Conservation (phyloP, 305 asterid genomes). For the Fraxinus greggii region DNA sequence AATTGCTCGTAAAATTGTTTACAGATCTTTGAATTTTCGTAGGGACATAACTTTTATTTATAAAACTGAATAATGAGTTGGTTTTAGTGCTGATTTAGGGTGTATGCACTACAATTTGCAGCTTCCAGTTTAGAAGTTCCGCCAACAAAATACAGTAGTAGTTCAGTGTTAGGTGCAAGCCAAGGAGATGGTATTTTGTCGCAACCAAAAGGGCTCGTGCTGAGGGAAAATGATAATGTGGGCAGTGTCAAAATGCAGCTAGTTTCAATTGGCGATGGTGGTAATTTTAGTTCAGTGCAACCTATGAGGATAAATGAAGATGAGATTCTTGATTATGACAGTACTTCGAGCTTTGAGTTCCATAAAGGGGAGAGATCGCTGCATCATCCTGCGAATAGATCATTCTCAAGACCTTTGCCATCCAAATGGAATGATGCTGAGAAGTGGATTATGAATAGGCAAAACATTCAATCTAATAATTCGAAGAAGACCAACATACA, state of each 20-base stretch:
- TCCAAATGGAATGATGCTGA: constrained; percentile 98
- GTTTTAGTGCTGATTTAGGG: constrained; percentile 24
- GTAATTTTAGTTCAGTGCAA: constrained; percentile 48
- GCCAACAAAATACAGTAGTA: constrained; percentile 29
- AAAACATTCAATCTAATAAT: constrained; percentile 42
- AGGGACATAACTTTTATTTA: not conserved
- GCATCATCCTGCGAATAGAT: constrained; percentile 55
- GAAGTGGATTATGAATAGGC: constrained; percentile 87
- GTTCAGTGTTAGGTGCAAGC: constrained; percentile 24
- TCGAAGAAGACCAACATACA: constrained; percentile 50
- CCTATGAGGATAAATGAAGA: constrained; percentile 60
- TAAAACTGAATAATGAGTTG: not conserved
- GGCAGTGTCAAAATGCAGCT: constrained; percentile 41
- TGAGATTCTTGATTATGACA: constrained; percentile 88
- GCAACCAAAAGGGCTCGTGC: not conserved
- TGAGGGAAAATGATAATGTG: not conserved
- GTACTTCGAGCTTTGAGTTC: constrained; percentile 94
- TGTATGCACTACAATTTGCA: constrained; percentile 26
- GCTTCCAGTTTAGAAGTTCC: constrained; percentile 38
- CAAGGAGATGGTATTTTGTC: constrained; percentile 24
- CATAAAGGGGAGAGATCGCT: constrained; percentile 82
- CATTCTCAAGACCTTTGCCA: constrained; percentile 72
- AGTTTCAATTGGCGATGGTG: constrained; percentile 15
- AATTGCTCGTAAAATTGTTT: not conserved
- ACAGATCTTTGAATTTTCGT: not conserved